Base-by-base conservation (phyloP, 2,329 filamentous ascomycete genomes). In the Immersiporthe knoxdaviesiana region DNA sequence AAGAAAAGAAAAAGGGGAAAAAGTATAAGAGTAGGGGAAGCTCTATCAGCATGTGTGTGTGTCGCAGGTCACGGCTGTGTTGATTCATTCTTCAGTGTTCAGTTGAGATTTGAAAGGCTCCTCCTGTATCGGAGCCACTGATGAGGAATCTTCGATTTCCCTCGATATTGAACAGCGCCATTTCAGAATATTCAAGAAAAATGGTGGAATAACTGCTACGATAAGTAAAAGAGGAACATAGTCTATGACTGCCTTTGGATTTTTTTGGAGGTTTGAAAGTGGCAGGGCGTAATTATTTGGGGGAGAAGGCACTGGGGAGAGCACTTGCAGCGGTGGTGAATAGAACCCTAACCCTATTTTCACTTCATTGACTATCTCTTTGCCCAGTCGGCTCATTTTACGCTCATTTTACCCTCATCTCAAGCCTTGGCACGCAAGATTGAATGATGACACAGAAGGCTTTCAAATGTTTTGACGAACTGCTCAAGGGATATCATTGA, bases 51-150 rank as follows among this genome's bases (percentile, higher is more conserved):
- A 4, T 7, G 18, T 47, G 16, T 47, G 18, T 47, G 16, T 47
- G 18, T 47, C 18, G 4, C 18, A 47, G 41, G 16, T 47, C 41
- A 47, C 41, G 41, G 18, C 41, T 47, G 41, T 47, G 41, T 47
- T 18, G 41, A 18, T 21, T 47, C 18, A 47, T 47, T 47, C 21
- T 47, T 47, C 41, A 47, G 7, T 47, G 44, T 47, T n/a, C n/a
- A 47, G 7, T 6, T n/a, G 18, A 47, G 44, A 47, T n/a, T 47
- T n/a, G 44, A 47, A 47, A n/a, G 18, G 44, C 44, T 47, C 44
- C 44, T 47, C 44, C 44, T 47, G 44, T 47, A 47, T 47, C 44
- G 44, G 44, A 47, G 44, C 44, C 44, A 47, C 44, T 47, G 44
- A n/a, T 47, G 44, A 47, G 44, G 44, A 47, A 47, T 47, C 21